These are phyloP conservation scores for Elsinoe batatas DNA, from an alignment of 2,329 filamentous ascomycete species.

Conservation along the genomic window DNA sequence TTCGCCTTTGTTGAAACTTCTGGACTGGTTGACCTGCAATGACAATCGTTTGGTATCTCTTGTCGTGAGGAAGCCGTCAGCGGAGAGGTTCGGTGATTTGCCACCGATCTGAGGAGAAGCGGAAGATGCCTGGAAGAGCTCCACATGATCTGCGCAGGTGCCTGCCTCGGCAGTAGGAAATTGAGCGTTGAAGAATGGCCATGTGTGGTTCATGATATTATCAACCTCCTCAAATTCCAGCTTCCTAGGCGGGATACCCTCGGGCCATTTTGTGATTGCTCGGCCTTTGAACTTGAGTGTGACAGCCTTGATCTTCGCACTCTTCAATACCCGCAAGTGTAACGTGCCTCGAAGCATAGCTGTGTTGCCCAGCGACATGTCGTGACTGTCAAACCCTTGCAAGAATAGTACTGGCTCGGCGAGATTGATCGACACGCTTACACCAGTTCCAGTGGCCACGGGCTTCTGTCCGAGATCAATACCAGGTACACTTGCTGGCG, in stretches of 20 bases:
- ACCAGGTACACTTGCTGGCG: conserved; percentile 25
- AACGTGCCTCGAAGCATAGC: conserved; percentile 79
- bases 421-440: conserved; percentile 62
- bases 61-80: conserved; percentile 32
- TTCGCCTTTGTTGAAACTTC: conserved; percentile 77
- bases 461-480: conserved; percentile 49
- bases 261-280: conserved; percentile 89
- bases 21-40: conserved; percentile 67
- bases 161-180: conserved; percentile 50
- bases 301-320: conserved; percentile 85
- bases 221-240: conserved; percentile 75
- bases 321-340: conserved; percentile 73
- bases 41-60: conserved; percentile 59
- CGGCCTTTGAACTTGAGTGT: conserved; percentile 77
- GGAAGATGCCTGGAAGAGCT: conserved; percentile 40
- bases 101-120: conserved; percentile 29
- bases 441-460: conserved; percentile 66
- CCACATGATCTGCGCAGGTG: conserved; percentile 54
- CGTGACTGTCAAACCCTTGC: conserved; percentile 66
- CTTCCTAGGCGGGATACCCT: conserved; percentile 84
- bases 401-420: conserved; percentile 75
- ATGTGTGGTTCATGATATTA: conserved; percentile 74
- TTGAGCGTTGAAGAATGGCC: conserved; percentile 84
- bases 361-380: conserved; percentile 54
- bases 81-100: conserved; percentile 36